Evolutionary conservation across 2,329 filamentous ascomycete species (phyloP).

Genomic region (Verticillium alfalfae): DNA sequence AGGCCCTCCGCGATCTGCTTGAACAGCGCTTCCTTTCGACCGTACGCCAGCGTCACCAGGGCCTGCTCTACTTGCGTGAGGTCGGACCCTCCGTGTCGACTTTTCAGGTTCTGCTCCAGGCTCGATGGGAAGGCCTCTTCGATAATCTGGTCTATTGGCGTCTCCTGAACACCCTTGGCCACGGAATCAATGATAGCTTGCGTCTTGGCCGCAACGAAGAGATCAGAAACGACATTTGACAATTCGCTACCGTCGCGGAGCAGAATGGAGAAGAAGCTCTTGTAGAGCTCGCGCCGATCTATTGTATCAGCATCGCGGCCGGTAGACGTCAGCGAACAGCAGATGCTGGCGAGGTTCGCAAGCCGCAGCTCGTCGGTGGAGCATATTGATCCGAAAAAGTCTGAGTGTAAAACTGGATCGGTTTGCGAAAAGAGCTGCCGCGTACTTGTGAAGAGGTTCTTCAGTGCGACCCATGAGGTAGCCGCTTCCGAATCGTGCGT

Average conservation of each 20-base stretch:
- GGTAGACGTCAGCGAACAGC: constrained; percentile 10
- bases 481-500: constrained; percentile 25
- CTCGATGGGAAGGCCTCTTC: constrained; percentile 52
- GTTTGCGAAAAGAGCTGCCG: constrained; percentile 25
- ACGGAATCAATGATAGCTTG: constrained; percentile 47
- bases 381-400: constrained; percentile 27
- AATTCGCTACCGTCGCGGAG: constrained; percentile 30
- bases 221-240: constrained; percentile 31
- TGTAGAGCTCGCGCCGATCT: constrained; percentile 25
- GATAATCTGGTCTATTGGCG: constrained; percentile 42
- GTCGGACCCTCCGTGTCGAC: constrained; percentile 22
- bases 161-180: constrained; percentile 40
- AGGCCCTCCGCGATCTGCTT: constrained; percentile 24
- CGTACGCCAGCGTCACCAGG: constrained; percentile 24
- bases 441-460: constrained; percentile 24
- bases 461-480: constrained; percentile 23
- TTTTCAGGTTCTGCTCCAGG: constrained; percentile 41
- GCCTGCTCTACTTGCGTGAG: constrained; percentile 27
- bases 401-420: constrained; percentile 23
- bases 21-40: constrained; percentile 25
- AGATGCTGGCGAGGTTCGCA: constrained; percentile 43
- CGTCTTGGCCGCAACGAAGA: constrained; percentile 42
- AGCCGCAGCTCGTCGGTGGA: constrained; percentile 33
- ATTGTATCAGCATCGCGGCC: not conserved
- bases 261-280: constrained; percentile 35